Evolutionary conservation across 2,329 filamentous ascomycete genomes (phyloP), one percentile per base, ranked within the genome.

Genomic region (Neopestalotiopsis sp.): DNA sequence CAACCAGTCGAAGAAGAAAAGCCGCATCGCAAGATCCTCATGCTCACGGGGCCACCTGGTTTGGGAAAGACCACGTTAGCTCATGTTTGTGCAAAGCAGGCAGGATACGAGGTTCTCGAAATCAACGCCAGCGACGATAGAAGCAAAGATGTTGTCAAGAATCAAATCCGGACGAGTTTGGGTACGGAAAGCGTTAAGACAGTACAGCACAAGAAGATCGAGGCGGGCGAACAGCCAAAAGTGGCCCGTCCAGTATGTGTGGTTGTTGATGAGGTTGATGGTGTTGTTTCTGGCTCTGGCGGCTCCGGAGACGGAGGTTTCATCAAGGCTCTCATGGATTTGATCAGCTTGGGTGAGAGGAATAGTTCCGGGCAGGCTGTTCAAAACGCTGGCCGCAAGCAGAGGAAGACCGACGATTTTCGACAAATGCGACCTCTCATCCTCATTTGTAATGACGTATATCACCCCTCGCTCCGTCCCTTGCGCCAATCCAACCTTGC

Each of bases 91-190:
- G 97, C 97, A 0, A 91, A 87, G 73, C 96, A 99, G 81, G 96
- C 96, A 5, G 96, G 96, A 0, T 99, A 99, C 75, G 96, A 98
- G 76, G 93, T 97, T 1, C 88, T 98, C 77, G 96, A 99, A 79
- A 97, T 99, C 81, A 99, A 99, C 75, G 96, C 97, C 9, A 98
- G 95, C 75, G 96, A 99, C 77, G 97, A 99, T 77, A 88, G 96
- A 75, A 97, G 94, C 76, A 88, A 89, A 38, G 91, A 95, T 76
- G 94, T 99, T 1, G 96, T 99, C 45, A 96, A 93, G 77, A 94
- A 94, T 6, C 89, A 94, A 17, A 98, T 99, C 73, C 89, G 93
- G 74, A 97, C 97, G 68, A 95, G 94, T 79, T 87, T 99, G 42
- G 95, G 94, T 0, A 99, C 96, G 0, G 95, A 99, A 79, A 98